Conservation (phyloP, 768 basidiomycete species). For the Clitopilus hobsonii region DNA sequence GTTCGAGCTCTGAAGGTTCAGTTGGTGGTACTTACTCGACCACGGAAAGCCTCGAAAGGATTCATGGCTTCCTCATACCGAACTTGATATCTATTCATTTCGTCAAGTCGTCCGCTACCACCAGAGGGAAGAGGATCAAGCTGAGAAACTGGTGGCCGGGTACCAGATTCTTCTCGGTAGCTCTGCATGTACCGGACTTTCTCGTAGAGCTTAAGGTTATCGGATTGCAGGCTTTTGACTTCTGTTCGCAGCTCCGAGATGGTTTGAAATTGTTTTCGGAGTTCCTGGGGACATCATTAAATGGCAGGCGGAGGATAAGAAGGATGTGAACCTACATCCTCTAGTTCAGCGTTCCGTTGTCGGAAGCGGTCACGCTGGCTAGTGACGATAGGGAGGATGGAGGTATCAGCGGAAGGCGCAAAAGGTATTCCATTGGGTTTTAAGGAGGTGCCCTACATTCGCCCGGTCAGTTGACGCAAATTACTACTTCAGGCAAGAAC, state of each 20-base stretch:
- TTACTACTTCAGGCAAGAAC: conserved; percentile 8
- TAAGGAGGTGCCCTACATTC: conserved; percentile 15
- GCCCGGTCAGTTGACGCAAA: conserved; percentile 6
- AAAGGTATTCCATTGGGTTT: conserved; percentile 62
- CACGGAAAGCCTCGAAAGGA: conserved; percentile 96
- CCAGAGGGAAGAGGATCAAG: conserved; percentile 61
- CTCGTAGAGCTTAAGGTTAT: conserved; percentile 97
- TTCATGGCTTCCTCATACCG: conserved; percentile 98
- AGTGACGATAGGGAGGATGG: conserved; percentile 97
- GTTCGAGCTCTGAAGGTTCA: background rate
- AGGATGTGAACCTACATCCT: conserved; percentile 57
- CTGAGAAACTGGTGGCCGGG: conserved; percentile 54
- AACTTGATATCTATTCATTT: conserved; percentile 84
- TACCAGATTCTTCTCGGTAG: conserved; percentile 73
- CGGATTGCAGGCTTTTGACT: conserved; percentile 86
- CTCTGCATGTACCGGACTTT: conserved; percentile 99
- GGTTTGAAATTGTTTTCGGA: conserved; percentile 90
- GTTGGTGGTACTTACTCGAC: conserved; percentile 63
- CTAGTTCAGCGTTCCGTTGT: conserved; percentile 93
- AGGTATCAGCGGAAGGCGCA: conserved; percentile 76
- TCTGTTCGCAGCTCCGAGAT: conserved; percentile 93
- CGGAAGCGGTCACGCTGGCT: conserved; percentile 97
- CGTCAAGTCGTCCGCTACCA: conserved; percentile 42
- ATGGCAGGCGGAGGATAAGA: background rate
- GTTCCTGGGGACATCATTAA: conserved; percentile 55